phyloP scores from a whole-genome alignment of 495 filamentous ascomycete genomes.

The Pyrenula aspistea region DNA sequence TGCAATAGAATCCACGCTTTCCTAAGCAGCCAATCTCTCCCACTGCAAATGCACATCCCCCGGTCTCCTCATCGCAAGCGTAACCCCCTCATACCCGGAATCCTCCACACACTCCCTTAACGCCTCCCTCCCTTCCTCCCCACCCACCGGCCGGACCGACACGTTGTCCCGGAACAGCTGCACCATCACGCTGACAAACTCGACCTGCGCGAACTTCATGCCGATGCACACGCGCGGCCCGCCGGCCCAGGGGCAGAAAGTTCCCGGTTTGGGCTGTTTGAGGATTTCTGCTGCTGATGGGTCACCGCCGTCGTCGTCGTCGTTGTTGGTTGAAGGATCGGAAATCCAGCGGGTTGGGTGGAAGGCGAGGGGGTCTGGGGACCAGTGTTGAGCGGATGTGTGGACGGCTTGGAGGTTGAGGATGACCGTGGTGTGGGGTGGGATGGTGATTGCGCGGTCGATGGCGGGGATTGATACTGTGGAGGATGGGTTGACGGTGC shows the following conservation, averaged over 20 bases:
- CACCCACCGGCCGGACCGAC: constrained; percentile 47
- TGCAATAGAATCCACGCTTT: too few species aligned
- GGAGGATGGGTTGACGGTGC: constrained; percentile 11
- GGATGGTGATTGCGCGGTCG: constrained; percentile 11
- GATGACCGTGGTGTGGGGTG: constrained; percentile 20
- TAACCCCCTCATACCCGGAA: constrained; percentile 14
- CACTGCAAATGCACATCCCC: background rate
- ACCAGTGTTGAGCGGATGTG: constrained; percentile 32
- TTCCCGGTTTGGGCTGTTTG: constrained; percentile 48
- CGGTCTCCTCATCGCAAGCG: constrained; percentile 23
- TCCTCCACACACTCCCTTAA: constrained; percentile 21
- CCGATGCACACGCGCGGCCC: constrained; percentile 62
- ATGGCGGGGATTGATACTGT: constrained; percentile 1
- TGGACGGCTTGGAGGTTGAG: constrained; percentile 25
- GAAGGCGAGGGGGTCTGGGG: constrained; percentile 17
- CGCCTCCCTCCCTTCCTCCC: constrained; percentile 15
- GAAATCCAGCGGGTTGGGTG: constrained; percentile 16
- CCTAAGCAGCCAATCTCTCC: background rate
- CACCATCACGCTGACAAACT: constrained; percentile 55
- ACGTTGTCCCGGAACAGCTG: constrained; percentile 51
- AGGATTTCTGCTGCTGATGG: constrained; percentile 18
- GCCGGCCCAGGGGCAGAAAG: constrained; percentile 63
- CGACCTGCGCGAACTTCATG: constrained; percentile 61
- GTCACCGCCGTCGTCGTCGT: background rate
- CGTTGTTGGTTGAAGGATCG: constrained; percentile 10